Evolutionary conservation across 108 stramenopile species (phyloP).

Genomic region (Phaeodactylum tricornutum): DNA sequence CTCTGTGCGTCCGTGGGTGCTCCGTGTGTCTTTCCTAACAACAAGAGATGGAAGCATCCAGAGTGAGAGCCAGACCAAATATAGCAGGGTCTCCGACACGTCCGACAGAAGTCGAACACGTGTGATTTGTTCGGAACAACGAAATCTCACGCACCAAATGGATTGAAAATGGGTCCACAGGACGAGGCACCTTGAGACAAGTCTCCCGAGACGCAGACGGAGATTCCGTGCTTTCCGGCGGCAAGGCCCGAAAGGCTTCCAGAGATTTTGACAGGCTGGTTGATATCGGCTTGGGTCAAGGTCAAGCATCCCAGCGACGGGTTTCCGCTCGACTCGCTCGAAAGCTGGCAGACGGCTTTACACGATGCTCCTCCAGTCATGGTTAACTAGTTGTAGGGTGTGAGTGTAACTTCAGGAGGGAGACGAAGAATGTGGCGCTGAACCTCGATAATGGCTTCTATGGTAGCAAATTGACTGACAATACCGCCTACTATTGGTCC

Average conservation of each 20-base stretch:
- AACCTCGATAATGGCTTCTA: too few relatives aligned
- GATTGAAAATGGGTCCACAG: constrained; percentile 86
- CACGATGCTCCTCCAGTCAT: too few relatives aligned
- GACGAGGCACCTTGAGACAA: constrained; percentile 57
- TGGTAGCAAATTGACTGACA: too few relatives aligned
- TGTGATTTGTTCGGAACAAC: too few relatives aligned
- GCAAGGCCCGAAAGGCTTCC: constrained; percentile 67
- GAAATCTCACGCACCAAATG: constrained; percentile 85
- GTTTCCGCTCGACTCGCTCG: constrained; percentile 32
- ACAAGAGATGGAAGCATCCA: neutral
- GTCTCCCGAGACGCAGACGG: constrained; percentile 78
- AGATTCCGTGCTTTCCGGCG: constrained; percentile 84
- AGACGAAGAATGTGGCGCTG: too few relatives aligned
- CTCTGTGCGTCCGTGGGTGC: constrained; percentile 68
- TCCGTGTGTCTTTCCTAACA: constrained; percentile 66
- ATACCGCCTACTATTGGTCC: too few relatives aligned
- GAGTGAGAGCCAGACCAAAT: too few relatives aligned
- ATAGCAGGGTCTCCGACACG: too few relatives aligned
- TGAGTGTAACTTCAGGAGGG: too few relatives aligned
- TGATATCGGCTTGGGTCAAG: constrained; percentile 58
- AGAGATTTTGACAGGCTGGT: constrained; percentile 52
- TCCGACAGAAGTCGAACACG: too few relatives aligned
- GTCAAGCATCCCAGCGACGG: constrained; percentile 26
- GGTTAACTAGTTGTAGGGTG: too few relatives aligned
- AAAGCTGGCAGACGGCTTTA: neutral